Conservation (phyloP, 2,329 filamentous ascomycete species). For the Neopestalotiopsis sp. region DNA sequence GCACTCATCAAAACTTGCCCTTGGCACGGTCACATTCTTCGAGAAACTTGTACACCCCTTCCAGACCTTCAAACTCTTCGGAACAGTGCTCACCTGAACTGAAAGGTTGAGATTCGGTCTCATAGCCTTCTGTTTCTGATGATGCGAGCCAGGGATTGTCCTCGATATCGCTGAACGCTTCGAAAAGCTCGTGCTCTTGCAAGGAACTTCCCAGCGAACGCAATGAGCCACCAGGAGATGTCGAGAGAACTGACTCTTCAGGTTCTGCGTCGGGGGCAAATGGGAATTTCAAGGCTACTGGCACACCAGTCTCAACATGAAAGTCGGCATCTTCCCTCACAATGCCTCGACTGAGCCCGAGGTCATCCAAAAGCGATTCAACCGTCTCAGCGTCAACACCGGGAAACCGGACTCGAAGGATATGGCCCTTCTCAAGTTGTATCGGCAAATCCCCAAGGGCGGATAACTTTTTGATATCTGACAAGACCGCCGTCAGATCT, state of each 20-base stretch:
- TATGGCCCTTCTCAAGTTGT: slow-evolving; percentile 68
- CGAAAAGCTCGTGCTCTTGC: slow-evolving; percentile 45
- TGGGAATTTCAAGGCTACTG: slow-evolving; percentile 82
- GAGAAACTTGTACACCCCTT: slow-evolving; percentile 63
- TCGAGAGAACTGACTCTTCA: slow-evolving; percentile 37
- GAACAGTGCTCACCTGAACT: slow-evolving; percentile 51
- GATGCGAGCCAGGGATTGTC: slow-evolving; percentile 56
- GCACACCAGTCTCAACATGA: slow-evolving; percentile 67
- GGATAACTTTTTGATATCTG: slow-evolving; percentile 80
- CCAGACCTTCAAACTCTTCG: slow-evolving; percentile 59
- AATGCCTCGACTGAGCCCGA: slow-evolving; percentile 81
- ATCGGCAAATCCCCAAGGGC: slow-evolving; percentile 84
- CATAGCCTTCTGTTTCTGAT: slow-evolving; percentile 51
- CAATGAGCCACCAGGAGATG: slow-evolving; percentile 55
- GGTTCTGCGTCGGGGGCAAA: slow-evolving; percentile 69
- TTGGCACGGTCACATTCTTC: slow-evolving; percentile 59
- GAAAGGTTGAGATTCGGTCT: slow-evolving; percentile 53
- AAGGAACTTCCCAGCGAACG: slow-evolving; percentile 44
- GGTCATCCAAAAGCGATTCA: slow-evolving; percentile 82
- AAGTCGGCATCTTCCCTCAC: slow-evolving; percentile 81
- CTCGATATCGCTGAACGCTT: slow-evolving; percentile 43
- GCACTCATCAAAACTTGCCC: slow-evolving; percentile 26
- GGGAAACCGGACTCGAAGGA: slow-evolving; percentile 84
- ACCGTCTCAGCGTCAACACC: slow-evolving; percentile 86
- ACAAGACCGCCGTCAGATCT: slow-evolving; percentile 79